phyloP scores from a whole-genome alignment of 2,329 filamentous ascomycete genomes.

The Alternaria triticimaculans region DNA sequence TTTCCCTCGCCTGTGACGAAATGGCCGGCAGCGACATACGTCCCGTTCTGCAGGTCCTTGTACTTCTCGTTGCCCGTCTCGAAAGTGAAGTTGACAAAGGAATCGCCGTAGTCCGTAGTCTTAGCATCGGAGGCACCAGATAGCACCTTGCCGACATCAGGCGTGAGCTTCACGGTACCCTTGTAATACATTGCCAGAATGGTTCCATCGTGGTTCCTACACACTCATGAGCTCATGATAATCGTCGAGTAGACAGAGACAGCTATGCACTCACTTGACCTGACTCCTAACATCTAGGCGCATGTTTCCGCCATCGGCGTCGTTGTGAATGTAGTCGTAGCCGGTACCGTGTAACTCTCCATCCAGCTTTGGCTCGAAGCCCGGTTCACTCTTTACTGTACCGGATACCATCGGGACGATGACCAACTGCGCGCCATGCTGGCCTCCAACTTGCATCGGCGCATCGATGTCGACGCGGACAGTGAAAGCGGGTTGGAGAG shows the following conservation, averaged over 20 bases:
- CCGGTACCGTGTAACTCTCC: constrained; percentile 39
- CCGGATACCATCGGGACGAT: constrained; percentile 41
- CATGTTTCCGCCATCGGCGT: constrained; percentile 35
- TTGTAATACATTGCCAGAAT: constrained; percentile 45
- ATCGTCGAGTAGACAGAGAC: too few relatives aligned
- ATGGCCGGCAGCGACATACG: constrained; percentile 38
- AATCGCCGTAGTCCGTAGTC: constrained; percentile 40
- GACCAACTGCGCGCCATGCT: constrained; percentile 28
- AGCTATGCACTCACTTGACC: constrained; percentile 24
- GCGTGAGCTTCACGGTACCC: constrained; percentile 35
- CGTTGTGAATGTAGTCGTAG: constrained; percentile 44
- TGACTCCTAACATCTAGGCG: constrained; percentile 37
- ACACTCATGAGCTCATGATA: background rate
- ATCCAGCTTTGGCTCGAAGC: constrained; percentile 37
- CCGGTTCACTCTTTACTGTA: constrained; percentile 39
- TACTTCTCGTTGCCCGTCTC: constrained; percentile 39
- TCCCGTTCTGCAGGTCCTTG: constrained; percentile 38
- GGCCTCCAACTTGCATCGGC: constrained; percentile 33
- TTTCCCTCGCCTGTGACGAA: constrained; percentile 34
- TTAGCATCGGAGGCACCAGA: constrained; percentile 28
- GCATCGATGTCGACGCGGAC: constrained; percentile 39
- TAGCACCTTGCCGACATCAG: constrained; percentile 32
- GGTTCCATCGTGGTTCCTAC: constrained; percentile 27
- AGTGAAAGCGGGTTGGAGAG: constrained; percentile 40
- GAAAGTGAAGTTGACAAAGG: constrained; percentile 39